These are phyloP conservation scores for Aspergillus hortae DNA, from an alignment of 2,329 filamentous ascomycete species.

Conservation along the genomic window DNA sequence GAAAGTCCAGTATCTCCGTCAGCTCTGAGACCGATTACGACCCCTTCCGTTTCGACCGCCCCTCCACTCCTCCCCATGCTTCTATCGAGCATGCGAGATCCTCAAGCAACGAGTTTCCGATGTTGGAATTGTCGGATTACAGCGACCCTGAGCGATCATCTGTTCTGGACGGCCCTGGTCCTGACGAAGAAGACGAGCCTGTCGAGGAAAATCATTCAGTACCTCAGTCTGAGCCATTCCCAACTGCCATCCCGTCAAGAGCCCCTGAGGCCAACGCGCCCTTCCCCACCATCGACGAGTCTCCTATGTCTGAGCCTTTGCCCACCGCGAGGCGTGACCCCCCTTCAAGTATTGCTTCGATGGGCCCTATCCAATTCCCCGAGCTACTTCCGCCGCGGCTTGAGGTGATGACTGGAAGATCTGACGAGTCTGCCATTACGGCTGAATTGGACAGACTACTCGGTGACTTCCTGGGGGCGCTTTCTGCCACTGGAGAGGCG, in stretches of 20 bases:
- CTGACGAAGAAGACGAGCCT: conserved; percentile 51
- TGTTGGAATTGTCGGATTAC: conserved; percentile 45
- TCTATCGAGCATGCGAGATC: conserved; percentile 29
- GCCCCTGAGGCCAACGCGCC: conserved; percentile 8
- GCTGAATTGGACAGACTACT: conserved; percentile 41
- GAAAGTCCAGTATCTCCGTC: conserved; percentile 20
- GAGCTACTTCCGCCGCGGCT: conserved; percentile 35
- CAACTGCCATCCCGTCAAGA: conserved; percentile 22
- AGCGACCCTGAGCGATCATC: conserved; percentile 50
- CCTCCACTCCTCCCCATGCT: conserved; percentile 22
- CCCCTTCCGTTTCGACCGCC: conserved; percentile 41
- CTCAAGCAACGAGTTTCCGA: conserved; percentile 41
- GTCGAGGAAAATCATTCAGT: conserved; percentile 18
- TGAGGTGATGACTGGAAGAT: conserved; percentile 36
- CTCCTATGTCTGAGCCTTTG: conserved; percentile 18
- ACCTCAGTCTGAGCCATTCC: conserved; percentile 20
- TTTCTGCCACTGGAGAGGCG: conserved; percentile 36
- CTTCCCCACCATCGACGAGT: conserved; percentile 9
- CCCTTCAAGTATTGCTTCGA: conserved; percentile 6
- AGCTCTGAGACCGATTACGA: conserved; percentile 40
- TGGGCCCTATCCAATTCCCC: conserved; percentile 33
- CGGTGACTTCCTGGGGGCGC: conserved; percentile 36
- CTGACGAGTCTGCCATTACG: conserved; percentile 33
- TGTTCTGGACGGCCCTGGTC: conserved; percentile 51
- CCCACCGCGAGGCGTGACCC: conserved; percentile 19